A percentile compares a stretch with the other conserved stretches of the same genome.
These are phyloP conservation scores for Aspergillus viridinutans DNA, from an alignment of 2,329 filamentous ascomycete species.

Conservation along the genomic window DNA sequence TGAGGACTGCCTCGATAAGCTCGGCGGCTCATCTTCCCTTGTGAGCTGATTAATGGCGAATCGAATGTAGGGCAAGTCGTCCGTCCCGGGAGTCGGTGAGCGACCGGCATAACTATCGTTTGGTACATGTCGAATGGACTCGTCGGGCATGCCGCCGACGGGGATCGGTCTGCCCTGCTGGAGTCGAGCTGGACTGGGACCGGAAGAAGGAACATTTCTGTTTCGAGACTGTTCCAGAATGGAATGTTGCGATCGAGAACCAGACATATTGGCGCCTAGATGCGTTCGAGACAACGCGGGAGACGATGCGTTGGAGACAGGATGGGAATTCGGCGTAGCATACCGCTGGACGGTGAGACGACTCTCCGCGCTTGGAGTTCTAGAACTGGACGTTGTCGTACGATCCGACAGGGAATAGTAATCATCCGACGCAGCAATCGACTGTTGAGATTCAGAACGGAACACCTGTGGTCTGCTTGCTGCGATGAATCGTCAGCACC, in stretches of 20 bases:
- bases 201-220: conserved; percentile 15
- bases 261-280: conserved; percentile 18
- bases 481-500: conserved; percentile 15
- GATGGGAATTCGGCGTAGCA: conserved; percentile 42
- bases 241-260: conserved; percentile 9
- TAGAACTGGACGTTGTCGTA: conserved; percentile 29
- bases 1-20: conserved; percentile 50
- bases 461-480: conserved; percentile 44
- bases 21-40: conserved; percentile 61
- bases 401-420: conserved; percentile 47
- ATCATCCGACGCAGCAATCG: conserved; percentile 47
- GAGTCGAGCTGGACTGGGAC: conserved; percentile 25
- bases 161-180: conserved; percentile 19
- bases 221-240: conserved; percentile 3
- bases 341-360: conserved; percentile 39
- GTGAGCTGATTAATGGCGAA: conserved; percentile 88
- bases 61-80: conserved; percentile 82
- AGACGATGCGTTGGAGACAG: conserved; percentile 26
- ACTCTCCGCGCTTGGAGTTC: conserved; percentile 28
- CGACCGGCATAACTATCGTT: conserved; percentile 31
- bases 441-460: conserved; percentile 42
- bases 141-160: conserved; percentile 22
- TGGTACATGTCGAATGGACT: conserved; percentile 21
- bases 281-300: conserved; percentile 24
- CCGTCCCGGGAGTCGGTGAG: conserved; percentile 67